These are phyloP conservation scores for Paramecium sonneborni DNA, from an alignment of 73 alveolate species.

Conservation along the genomic window DNA sequence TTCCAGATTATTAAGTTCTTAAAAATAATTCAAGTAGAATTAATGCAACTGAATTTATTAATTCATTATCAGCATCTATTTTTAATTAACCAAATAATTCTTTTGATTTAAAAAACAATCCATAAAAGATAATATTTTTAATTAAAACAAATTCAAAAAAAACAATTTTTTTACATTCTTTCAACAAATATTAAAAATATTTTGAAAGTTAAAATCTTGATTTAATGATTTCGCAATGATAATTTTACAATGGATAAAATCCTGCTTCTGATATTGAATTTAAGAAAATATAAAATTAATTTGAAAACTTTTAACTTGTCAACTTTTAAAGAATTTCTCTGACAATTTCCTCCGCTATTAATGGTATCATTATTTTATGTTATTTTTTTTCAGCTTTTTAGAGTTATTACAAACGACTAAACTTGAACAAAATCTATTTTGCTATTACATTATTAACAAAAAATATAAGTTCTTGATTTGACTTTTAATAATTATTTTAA, in stretches of 20 bases:
- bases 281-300: background rate
- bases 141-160: slow-evolving; percentile 5
- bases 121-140: slow-evolving; percentile 37
- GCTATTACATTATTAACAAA: slow-evolving; percentile 36
- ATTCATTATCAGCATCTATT: slow-evolving; percentile 44
- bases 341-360: slow-evolving; percentile 33
- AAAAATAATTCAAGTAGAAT: background rate
- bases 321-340: background rate
- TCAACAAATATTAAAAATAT: background rate
- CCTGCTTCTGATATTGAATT: slow-evolving; percentile 17
- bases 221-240: slow-evolving; percentile 13
- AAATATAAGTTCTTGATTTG: slow-evolving; percentile 3
- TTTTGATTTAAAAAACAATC: slow-evolving; percentile 28
- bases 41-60: background rate
- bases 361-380: background rate
- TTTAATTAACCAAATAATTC: slow-evolving; percentile 43
- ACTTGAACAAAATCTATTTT: background rate
- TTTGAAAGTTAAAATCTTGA: background rate
- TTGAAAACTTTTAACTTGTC: background rate
- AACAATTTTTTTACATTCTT: background rate
- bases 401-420: background rate
- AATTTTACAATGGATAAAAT: slow-evolving; percentile 37
- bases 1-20: background rate
- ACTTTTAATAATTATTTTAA: background rate
- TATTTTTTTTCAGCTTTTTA: slow-evolving; percentile 18